Evolutionary conservation across 2,329 filamentous ascomycete genomes (phyloP).

Genomic region (Xylariaceae sp.): DNA sequence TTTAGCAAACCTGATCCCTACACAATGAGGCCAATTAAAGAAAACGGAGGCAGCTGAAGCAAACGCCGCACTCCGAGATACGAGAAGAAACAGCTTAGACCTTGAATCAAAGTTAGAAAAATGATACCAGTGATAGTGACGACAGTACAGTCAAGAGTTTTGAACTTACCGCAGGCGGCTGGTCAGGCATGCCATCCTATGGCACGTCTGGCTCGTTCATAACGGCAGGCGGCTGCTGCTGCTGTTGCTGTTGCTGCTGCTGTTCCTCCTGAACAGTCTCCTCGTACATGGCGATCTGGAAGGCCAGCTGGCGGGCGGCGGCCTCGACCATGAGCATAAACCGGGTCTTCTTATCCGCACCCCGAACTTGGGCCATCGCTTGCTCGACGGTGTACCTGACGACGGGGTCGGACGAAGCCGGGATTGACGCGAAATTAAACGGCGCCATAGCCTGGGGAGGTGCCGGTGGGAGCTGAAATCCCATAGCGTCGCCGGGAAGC

Average conservation of each 20-base stretch:
- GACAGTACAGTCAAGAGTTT: not conserved
- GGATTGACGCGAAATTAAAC: slow-evolving; percentile 31
- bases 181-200: slow-evolving; percentile 12
- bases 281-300: slow-evolving; percentile 48
- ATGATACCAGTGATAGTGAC: not conserved
- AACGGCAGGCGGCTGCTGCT: slow-evolving; percentile 25
- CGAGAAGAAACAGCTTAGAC: not conserved
- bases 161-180: not conserved
- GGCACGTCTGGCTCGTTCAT: slow-evolving; percentile 29
- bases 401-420: slow-evolving; percentile 34
- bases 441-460: slow-evolving; percentile 30
- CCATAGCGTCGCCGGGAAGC: slow-evolving; percentile 28
- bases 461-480: slow-evolving; percentile 29
- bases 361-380: slow-evolving; percentile 42
- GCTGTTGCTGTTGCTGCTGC: slow-evolving; percentile 17
- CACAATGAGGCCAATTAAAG: too few relatives aligned
- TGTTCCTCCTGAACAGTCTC: slow-evolving; percentile 34
- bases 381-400: slow-evolving; percentile 42
- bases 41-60: not conserved
- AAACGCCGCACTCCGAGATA: not conserved
- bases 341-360: slow-evolving; percentile 40
- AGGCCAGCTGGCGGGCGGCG: slow-evolving; percentile 49
- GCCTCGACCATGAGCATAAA: slow-evolving; percentile 49
- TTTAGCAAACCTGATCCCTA: too few relatives aligned
- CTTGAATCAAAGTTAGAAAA: not conserved